Evolutionary conservation across 208 protist genomes (phyloP).

Genomic region (Trypanosoma congolense): DNA sequence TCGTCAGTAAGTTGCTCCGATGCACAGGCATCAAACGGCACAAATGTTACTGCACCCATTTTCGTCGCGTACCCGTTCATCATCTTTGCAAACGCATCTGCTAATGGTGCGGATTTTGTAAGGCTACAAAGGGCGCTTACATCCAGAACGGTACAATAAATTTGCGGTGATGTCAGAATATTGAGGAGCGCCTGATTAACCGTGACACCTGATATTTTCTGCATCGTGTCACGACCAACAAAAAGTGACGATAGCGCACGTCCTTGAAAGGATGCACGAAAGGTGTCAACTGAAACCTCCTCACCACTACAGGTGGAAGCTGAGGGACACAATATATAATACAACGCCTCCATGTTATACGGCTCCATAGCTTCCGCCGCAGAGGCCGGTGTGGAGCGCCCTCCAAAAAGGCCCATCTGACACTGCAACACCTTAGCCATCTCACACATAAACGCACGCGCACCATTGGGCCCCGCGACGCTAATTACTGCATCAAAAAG

Average conservation of each 20-base stretch:
- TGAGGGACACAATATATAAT: conserved; percentile 11
- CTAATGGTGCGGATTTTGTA: conserved; percentile 20
- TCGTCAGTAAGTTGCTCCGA: conserved; percentile 13
- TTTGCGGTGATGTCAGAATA: conserved; percentile 19
- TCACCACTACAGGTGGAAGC: not conserved
- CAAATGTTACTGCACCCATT: conserved; percentile 42
- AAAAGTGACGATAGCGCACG: conserved; percentile 8
- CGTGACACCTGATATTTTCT: conserved; percentile 2
- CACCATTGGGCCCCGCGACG: conserved; percentile 5
- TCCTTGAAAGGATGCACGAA: conserved; percentile 1
- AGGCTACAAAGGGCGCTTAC: conserved; percentile 34
- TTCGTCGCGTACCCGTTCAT: conserved; percentile 66
- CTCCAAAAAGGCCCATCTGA: conserved; percentile 1
- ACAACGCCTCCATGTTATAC: conserved; percentile 18
- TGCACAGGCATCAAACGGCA: conserved; percentile 46
- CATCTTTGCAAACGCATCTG: conserved; percentile 68
- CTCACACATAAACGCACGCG: conserved; percentile 17
- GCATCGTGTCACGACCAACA: not conserved
- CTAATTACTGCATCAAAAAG: conserved; percentile 15
- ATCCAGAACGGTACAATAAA: conserved; percentile 68
- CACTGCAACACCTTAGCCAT: not conserved
- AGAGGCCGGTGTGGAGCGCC: not conserved
- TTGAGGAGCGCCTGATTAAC: conserved; percentile 12
- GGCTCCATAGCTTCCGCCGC: conserved; percentile 9
- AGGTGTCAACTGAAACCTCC: conserved; percentile 4